A percentile compares a stretch with the other conserved stretches of the same genome.
phyloP scores from a whole-genome alignment of 2,329 filamentous ascomycete species.

The Cladophialophora exuberans region DNA sequence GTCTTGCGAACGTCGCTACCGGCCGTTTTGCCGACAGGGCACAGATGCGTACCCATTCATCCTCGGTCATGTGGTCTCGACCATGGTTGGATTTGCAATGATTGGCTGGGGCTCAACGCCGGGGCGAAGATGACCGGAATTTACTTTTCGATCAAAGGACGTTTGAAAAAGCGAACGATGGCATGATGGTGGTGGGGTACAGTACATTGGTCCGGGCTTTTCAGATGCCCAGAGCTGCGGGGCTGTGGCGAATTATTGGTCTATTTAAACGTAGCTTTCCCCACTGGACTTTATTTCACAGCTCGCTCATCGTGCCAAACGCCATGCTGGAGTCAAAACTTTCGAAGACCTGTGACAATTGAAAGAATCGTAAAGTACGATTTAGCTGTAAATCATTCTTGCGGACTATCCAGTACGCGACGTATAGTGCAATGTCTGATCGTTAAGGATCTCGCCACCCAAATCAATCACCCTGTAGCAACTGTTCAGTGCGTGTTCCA shows the following conservation, averaged over 20 bases:
- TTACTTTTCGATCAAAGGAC: conserved; percentile 9
- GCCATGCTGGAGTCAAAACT: conserved; percentile 7
- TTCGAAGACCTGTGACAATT: conserved; percentile 41
- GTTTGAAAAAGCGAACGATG: too few relatives aligned
- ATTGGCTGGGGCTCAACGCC: conserved; percentile 7
- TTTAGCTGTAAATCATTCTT: conserved; percentile 40
- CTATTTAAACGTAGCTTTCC: too few relatives aligned
- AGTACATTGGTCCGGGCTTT: too few relatives aligned
- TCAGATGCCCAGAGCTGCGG: too few relatives aligned
- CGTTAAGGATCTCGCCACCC: not conserved
- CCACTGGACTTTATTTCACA: too few relatives aligned
- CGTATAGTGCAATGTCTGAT: not conserved
- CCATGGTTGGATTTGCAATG: conserved; percentile 28
- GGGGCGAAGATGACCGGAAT: conserved; percentile 24
- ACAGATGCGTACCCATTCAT: conserved; percentile 35
- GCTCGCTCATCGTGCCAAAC: too few relatives aligned
- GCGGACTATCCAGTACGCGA: not conserved
- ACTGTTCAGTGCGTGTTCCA: conserved; percentile 34
- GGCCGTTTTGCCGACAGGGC: conserved; percentile 36
- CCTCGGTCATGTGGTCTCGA: conserved; percentile 33
- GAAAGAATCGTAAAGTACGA: conserved; percentile 47
- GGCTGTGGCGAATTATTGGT: too few relatives aligned
- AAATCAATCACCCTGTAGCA: conserved; percentile 31
- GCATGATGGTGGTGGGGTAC: too few relatives aligned
- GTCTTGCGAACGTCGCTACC: conserved; percentile 30